These are phyloP conservation scores for Geranomyces variabilis DNA, from an alignment of 192 early-diverging fungal species.

Conservation along the genomic window DNA sequence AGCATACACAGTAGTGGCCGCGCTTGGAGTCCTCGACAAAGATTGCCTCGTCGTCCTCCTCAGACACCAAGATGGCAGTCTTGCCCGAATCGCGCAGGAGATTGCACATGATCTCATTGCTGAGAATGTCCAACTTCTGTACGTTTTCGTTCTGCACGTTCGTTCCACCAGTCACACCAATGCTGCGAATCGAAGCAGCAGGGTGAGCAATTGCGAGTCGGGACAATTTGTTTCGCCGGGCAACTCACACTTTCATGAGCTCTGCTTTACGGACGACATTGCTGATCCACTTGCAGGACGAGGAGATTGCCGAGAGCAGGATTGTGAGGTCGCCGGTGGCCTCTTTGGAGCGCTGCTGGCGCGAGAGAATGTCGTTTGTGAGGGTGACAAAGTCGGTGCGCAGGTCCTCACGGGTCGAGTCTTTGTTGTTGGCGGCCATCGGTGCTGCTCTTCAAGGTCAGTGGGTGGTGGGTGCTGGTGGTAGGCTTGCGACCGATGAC, in stretches of 20 bases:
- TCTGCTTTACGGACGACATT: slow-evolving; percentile 96
- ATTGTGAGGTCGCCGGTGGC: slow-evolving; percentile 94
- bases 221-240: too few relatives aligned
- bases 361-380: slow-evolving; percentile 86
- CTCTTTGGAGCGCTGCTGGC: slow-evolving; percentile 84
- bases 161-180: slow-evolving; percentile 82
- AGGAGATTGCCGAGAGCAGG: slow-evolving; percentile 85
- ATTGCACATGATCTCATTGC: slow-evolving; percentile 99
- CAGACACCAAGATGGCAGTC: slow-evolving; percentile 92
- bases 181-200: slow-evolving; percentile 51
- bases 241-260: slow-evolving; percentile 86
- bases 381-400: slow-evolving; percentile 92
- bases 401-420: slow-evolving; percentile 50
- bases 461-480: too few relatives aligned
- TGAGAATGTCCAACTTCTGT: slow-evolving; percentile 96
- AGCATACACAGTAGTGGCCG: slow-evolving; percentile 93
- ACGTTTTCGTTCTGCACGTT: slow-evolving; percentile 95
- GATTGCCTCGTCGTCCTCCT: slow-evolving; percentile 95
- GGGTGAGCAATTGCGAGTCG: not conserved
- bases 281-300: slow-evolving; percentile 97
- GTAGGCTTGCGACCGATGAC: too few relatives aligned
- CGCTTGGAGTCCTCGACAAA: slow-evolving; percentile 74
- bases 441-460: too few relatives aligned
- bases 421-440: not conserved
- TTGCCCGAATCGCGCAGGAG: slow-evolving; percentile 85